Conservation (phyloP, 1,284 basidiomycete species). For the Puccinia polysora region DNA sequence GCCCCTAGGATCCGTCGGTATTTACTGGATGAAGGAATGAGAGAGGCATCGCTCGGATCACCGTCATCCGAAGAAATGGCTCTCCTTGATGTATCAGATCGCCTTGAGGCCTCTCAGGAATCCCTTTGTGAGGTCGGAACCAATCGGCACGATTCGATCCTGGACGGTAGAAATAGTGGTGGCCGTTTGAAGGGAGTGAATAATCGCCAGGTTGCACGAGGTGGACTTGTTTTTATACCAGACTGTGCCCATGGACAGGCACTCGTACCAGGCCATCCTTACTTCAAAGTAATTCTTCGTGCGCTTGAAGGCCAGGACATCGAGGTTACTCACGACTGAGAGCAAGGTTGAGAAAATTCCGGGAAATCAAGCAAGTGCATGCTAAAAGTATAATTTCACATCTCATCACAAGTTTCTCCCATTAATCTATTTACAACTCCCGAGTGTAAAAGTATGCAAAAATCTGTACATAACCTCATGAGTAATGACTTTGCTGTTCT, state of each 20-base stretch:
- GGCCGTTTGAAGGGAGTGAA: not conserved
- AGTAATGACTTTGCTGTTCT: no score
- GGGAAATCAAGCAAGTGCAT: no score
- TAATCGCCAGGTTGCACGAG: not conserved
- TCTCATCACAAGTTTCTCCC: no score
- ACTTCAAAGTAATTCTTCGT: not conserved
- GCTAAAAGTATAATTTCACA: no score
- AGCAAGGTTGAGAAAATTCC: conserved; percentile 5
- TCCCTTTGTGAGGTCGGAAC: conserved; percentile 8
- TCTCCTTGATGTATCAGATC: no score
- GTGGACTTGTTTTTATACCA: conserved; percentile 25
- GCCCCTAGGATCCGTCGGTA: conserved; percentile 48
- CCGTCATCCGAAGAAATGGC: not conserved
- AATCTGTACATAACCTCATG: no score
- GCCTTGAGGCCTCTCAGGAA: no score
- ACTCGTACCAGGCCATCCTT: conserved; percentile 22
- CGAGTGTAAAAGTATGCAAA: no score
- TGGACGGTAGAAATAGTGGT: not conserved
- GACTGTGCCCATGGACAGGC: conserved; percentile 30
- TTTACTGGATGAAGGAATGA: conserved; percentile 47
- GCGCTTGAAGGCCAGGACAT: conserved; percentile 35
- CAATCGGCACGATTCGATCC: conserved; percentile 1
- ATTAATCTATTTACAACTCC: no score
- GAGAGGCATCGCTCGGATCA: not conserved
- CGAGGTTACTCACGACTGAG: not conserved